Conservation (phyloP, 1,284 basidiomycete genomes). For the Ganoderma sinense region DNA sequence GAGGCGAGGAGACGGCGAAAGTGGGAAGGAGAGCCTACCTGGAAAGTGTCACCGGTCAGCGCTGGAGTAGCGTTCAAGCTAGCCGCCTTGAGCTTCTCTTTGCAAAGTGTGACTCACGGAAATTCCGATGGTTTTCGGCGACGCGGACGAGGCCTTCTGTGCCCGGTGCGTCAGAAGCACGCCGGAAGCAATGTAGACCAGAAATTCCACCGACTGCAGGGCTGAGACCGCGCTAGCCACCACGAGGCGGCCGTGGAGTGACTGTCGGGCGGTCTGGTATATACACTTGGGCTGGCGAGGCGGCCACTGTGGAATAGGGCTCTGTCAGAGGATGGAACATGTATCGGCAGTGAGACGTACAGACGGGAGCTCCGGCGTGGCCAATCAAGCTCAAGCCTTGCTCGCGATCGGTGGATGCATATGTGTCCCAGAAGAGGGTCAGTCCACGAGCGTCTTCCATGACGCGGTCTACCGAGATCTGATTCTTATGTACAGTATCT, state of each 20-base stretch:
- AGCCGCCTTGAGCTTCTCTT: background rate
- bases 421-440: no score
- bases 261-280: background rate
- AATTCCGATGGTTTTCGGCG: background rate
- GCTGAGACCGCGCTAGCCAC: background rate
- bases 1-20: background rate
- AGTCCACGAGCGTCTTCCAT: background rate
- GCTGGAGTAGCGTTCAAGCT: no score
- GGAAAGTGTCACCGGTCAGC: background rate
- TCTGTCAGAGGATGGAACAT: background rate
- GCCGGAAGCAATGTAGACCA: background rate
- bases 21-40: background rate
- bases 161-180: background rate
- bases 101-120: background rate
- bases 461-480: background rate
- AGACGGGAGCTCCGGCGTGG: background rate
- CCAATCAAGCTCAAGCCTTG: background rate
- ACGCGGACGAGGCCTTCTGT: background rate
- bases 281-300: background rate
- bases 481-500: background rate
- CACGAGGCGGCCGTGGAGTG: background rate
- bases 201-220: background rate
- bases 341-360: background rate
- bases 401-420: no score
- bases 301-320: background rate